These are phyloP conservation scores for Pythium vanterpoolii DNA, from an alignment of 352 stramenopile genomes.

Conservation along the genomic window DNA sequence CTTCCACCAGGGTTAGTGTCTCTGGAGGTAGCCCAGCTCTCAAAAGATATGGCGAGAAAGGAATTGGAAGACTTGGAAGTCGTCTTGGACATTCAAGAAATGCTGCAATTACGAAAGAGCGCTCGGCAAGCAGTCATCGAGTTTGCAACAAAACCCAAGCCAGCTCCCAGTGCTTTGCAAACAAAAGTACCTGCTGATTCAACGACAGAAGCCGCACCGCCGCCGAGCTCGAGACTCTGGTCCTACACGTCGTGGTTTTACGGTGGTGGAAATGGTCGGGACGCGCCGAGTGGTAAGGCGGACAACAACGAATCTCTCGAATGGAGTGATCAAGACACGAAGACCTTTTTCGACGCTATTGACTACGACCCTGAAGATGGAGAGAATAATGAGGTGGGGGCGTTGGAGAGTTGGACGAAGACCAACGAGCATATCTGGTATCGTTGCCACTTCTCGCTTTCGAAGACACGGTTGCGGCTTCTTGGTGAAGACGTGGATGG, in stretches of 20 bases:
- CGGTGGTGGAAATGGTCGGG: conserved; percentile 2
- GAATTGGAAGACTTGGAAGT: conserved; percentile 72
- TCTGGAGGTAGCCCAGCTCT: conserved; percentile 30
- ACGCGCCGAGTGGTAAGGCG: background rate
- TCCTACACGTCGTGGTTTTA: conserved; percentile 75
- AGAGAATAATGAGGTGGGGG: background rate
- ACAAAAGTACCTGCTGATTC: background rate
- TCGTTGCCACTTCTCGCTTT: conserved; percentile 62
- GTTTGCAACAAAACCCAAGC: conserved; percentile 29
- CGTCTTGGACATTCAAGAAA: conserved; percentile 62
- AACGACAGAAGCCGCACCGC: background rate
- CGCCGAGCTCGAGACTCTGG: conserved; percentile 49
- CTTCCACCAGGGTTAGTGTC: conserved; percentile 41
- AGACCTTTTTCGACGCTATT: conserved; percentile 76
- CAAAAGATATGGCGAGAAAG: conserved; percentile 43
- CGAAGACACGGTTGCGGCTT: conserved; percentile 50
- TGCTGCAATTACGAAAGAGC: conserved; percentile 53
- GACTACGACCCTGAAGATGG: conserved; percentile 66
- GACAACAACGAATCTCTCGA: conserved; percentile 48
- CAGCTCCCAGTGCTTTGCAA: background rate
- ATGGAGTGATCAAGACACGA: conserved; percentile 85
- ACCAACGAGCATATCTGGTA: conserved; percentile 76
- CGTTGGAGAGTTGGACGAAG: conserved; percentile 9
- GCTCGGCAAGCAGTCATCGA: conserved; percentile 48
- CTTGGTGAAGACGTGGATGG: conserved; percentile 30